Evolutionary conservation across 768 basidiomycete genomes (phyloP), one percentile per base, ranked within the genome.

Genomic region (Leccinum ochraceum): DNA sequence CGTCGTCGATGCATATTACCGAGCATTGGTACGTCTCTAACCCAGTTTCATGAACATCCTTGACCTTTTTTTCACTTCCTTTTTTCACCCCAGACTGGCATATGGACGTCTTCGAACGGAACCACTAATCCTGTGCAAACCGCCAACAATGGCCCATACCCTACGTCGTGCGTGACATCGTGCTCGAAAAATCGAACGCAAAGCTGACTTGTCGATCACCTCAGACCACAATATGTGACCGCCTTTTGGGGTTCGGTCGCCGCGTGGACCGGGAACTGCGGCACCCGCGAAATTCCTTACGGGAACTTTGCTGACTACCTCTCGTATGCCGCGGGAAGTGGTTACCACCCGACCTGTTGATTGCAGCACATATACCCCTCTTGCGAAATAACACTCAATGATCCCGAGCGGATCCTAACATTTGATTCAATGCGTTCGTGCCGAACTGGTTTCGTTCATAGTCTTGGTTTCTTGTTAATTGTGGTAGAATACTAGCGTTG

Each of bases 181-280:
- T 16, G 4, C 14, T 48, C 16, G 20, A 30, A 24, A 24, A 17
- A 13, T 42, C 36, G 0, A 13, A 8, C 10, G n/a, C 26, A 36
- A 20, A 60, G 3, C 28, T 59, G 10, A 63, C 50, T n/a, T 24
- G 2, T 20, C 6, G 22, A 46, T 54, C 8, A 26, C 11, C 11
- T 48, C 30, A 69, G 69, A 3, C 6, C 49, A 20, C 55, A 66
- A 46, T 71, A 71, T 30, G 60, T 69, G n/a, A 59, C 59, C 30
- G 65, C 56, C 17, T 66, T 69, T 52, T 69, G 69, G 69, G 57
- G 46, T 17, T 17, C 59, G 16, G 60, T 71, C 42, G 66, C 61
- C 39, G 69, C 69, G 17, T 69, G 69, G 68, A 69, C 68, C 2
- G 69, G 69, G 11, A 63, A 60, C 7, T 69, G 69, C 30, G 58